Conservation (phyloP, 192 early-diverging fungal species). For the Rhizophlyctis rosea region DNA sequence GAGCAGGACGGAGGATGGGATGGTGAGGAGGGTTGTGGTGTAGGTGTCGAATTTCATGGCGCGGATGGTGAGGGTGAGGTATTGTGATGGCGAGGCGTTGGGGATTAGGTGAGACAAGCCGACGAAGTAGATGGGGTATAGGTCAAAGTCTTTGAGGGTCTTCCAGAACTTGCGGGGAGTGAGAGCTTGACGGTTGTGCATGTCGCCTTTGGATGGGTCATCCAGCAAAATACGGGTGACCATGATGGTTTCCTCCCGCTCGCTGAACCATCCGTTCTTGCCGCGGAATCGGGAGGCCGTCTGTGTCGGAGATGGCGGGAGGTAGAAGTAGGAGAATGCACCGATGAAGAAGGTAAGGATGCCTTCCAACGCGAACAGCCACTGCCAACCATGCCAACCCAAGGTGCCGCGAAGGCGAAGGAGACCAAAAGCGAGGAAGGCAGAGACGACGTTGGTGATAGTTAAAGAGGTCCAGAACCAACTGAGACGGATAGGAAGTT, state of each 20-base stretch:
- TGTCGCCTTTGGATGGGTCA: constrained; percentile 47
- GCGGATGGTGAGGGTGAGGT: constrained; percentile 16
- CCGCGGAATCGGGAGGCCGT: constrained; percentile 8
- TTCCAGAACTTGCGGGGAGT: constrained; percentile 22
- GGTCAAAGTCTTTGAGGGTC: constrained; percentile 20
- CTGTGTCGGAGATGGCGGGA: constrained; percentile 47
- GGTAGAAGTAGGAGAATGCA: constrained; percentile 49
- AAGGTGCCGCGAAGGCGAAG: constrained; percentile 50
- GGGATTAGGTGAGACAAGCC: constrained; percentile 16
- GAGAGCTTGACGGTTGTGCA: constrained; percentile 10
- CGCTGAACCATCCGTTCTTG: constrained; percentile 42
- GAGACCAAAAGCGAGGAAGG: constrained; percentile 54
- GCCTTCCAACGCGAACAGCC: constrained; percentile 67
- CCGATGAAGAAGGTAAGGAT: constrained; percentile 49
- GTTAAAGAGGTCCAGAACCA: constrained; percentile 49
- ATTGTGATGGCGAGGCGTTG: constrained; percentile 2
- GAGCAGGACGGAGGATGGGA: constrained; percentile 13
- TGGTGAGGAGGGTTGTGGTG: constrained; percentile 20
- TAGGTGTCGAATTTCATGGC: constrained; percentile 22
- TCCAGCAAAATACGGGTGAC: constrained; percentile 60
- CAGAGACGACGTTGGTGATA: constrained; percentile 37
- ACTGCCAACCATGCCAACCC: constrained; percentile 63
- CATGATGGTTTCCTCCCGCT: constrained; percentile 54
- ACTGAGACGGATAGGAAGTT: constrained; percentile 48
- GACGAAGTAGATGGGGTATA: constrained; percentile 22